These are phyloP conservation scores for Vicia villosa DNA, from an alignment of 306 rosid species.

Conservation along the genomic window DNA sequence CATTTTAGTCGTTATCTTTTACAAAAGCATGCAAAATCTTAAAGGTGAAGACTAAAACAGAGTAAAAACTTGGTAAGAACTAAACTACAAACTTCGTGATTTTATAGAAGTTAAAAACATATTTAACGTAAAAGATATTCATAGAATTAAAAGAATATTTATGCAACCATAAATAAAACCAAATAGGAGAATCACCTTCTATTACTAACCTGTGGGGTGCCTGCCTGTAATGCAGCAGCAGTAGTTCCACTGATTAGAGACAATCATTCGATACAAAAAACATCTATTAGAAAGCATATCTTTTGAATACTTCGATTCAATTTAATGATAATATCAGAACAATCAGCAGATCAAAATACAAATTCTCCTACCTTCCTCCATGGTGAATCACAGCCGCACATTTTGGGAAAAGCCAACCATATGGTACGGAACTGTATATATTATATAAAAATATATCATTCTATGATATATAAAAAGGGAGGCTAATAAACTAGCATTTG, in stretches of 20 bases:
- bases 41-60: neutral
- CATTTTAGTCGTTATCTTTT: neutral
- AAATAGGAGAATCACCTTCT: conserved; percentile 12
- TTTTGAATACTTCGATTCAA: conserved; percentile 27
- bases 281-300: conserved; percentile 26
- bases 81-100: neutral
- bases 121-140: neutral
- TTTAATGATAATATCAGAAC: conserved; percentile 18
- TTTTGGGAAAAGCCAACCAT: conserved; percentile 68
- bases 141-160: neutral
- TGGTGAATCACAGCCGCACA: conserved; percentile 81
- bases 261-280: conserved; percentile 34
- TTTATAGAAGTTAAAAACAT: neutral
- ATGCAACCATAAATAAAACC: too few relatives aligned
- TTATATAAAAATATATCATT: conserved; percentile 27
- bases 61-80: neutral
- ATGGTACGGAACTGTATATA: conserved; percentile 61
- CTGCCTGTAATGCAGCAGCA: conserved; percentile 76
- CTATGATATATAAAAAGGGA: neutral
- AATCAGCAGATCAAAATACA: conserved; percentile 7
- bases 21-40: neutral
- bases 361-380: conserved; percentile 77
- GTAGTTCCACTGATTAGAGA: conserved; percentile 69
- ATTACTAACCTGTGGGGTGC: conserved; percentile 78
- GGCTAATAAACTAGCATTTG: conserved; percentile 5